These are phyloP conservation scores for Teratosphaeriaceae sp. DNA, from an alignment of 2,329 filamentous ascomycete species.

Conservation along the genomic window DNA sequence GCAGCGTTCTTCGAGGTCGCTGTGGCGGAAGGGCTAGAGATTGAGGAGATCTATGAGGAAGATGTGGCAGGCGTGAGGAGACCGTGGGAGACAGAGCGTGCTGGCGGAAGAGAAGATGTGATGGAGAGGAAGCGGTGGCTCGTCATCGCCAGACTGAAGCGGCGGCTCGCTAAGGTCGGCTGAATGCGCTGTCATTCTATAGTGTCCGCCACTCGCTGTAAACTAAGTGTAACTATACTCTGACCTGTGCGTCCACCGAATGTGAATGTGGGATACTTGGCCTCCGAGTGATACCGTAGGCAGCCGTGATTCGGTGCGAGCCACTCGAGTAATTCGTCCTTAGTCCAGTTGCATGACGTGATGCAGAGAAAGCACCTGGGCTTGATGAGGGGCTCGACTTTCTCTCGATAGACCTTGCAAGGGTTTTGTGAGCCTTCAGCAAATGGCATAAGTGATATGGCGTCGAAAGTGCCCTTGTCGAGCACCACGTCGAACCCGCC, in stretches of 20 bases:
- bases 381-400: conserved; percentile 62
- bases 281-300: conserved; percentile 58
- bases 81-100: conserved; percentile 49
- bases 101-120: conserved; percentile 56
- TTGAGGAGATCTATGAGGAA: conserved; percentile 63
- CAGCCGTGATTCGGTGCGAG: conserved; percentile 50
- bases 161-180: not conserved
- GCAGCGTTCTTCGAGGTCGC: conserved; percentile 58
- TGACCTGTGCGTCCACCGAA: conserved; percentile 87
- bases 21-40: conserved; percentile 45
- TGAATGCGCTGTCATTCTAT: not conserved
- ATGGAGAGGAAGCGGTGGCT: conserved; percentile 63
- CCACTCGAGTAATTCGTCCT: conserved; percentile 75
- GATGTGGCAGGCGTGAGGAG: conserved; percentile 59
- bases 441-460: conserved; percentile 60
- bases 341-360: conserved; percentile 98
- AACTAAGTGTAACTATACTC: conserved; percentile 82
- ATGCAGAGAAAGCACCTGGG: conserved; percentile 69
- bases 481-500: conserved; percentile 79
- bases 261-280: conserved; percentile 78
- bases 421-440: conserved; percentile 15
- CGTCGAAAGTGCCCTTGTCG: conserved; percentile 99
- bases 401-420: conserved; percentile 67
- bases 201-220: conserved; percentile 37
- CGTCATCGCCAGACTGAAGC: conserved; percentile 39